phyloP scores from a whole-genome alignment of 2,329 filamentous ascomycete species.

The Colletotrichum magnum region DNA sequence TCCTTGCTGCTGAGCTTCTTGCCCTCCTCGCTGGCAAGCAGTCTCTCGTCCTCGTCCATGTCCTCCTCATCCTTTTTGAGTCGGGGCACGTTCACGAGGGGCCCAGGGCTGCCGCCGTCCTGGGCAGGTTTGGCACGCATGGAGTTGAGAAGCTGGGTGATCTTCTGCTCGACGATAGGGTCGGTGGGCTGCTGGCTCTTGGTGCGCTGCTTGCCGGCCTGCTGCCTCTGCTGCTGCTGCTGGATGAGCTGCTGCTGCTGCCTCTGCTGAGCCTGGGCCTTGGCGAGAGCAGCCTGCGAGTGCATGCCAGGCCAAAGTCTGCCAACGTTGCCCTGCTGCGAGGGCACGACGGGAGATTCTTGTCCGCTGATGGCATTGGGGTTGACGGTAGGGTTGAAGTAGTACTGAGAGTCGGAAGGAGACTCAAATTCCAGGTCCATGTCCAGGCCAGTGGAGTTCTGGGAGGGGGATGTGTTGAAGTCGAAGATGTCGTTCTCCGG shows the following conservation, averaged over 20 bases:
- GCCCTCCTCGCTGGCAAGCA: slow-evolving; percentile 95
- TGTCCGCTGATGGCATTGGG: slow-evolving; percentile 78
- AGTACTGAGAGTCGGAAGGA: slow-evolving; percentile 70
- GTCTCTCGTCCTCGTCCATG: slow-evolving; percentile 97
- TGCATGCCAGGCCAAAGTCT: slow-evolving; percentile 95
- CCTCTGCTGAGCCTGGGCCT: slow-evolving; percentile 77
- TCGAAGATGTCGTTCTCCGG: slow-evolving; percentile 78
- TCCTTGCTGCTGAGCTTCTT: slow-evolving; percentile 99
- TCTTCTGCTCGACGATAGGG: slow-evolving; percentile 89
- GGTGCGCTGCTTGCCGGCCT: slow-evolving; percentile 60
- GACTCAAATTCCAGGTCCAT: slow-evolving; percentile 74
- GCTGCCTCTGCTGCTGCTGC: slow-evolving; percentile 63
- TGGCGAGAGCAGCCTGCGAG: slow-evolving; percentile 86
- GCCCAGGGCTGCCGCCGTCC: slow-evolving; percentile 57
- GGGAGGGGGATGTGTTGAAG: slow-evolving; percentile 78
- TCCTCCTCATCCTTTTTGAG: slow-evolving; percentile 96
- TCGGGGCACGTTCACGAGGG: slow-evolving; percentile 78
- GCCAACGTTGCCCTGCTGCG: slow-evolving; percentile 71
- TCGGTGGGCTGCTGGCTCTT: slow-evolving; percentile 71
- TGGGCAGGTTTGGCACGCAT: slow-evolving; percentile 83
- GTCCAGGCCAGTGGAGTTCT: slow-evolving; percentile 71
- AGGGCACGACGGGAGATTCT: slow-evolving; percentile 64
- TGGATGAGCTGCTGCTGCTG: slow-evolving; percentile 69
- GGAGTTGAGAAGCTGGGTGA: slow-evolving; percentile 90
- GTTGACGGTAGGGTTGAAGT: slow-evolving; percentile 76